A percentile compares a stretch with the other conserved stretches of the same genome.
phyloP scores from a whole-genome alignment of 768 basidiomycete species.

The Mycena kentingensis region DNA sequence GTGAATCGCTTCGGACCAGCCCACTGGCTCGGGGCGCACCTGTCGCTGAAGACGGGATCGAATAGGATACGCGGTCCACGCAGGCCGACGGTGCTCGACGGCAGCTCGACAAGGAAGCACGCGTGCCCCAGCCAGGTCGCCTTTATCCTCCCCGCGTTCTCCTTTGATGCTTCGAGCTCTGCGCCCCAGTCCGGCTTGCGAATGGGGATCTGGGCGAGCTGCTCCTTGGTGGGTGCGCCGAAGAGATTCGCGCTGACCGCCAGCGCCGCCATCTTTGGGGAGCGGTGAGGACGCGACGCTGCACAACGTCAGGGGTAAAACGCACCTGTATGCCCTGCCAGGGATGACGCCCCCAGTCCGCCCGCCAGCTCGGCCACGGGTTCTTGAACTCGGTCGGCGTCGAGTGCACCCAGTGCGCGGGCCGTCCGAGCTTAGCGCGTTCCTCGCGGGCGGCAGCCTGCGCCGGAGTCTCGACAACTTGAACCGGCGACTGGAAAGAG shows the following conservation, averaged over 20 bases:
- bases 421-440: too few species aligned
- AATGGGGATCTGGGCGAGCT: constrained; percentile 29
- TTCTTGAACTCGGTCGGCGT: too few species aligned
- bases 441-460: too few species aligned
- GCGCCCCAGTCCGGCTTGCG: constrained; percentile 40
- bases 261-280: not conserved
- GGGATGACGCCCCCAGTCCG: constrained; percentile 8
- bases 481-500: too few species aligned
- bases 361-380: constrained; percentile 31
- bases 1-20: constrained; percentile 51
- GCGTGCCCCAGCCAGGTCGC: constrained; percentile 59
- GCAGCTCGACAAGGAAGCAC: constrained; percentile 52
- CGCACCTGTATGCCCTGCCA: not conserved
- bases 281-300: not conserved
- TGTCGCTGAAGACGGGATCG: constrained; percentile 53
- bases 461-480: too few species aligned
- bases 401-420: too few species aligned
- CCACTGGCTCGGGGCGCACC: constrained; percentile 47
- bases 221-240: constrained; percentile 10
- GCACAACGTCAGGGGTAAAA: too few species aligned
- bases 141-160: constrained; percentile 38
- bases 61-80: constrained; percentile 49
- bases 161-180: constrained; percentile 2
- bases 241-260: not conserved
- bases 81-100: constrained; percentile 27